phyloP scores from a whole-genome alignment of 2,329 filamentous ascomycete genomes.

The Fusarium aywerte region DNA sequence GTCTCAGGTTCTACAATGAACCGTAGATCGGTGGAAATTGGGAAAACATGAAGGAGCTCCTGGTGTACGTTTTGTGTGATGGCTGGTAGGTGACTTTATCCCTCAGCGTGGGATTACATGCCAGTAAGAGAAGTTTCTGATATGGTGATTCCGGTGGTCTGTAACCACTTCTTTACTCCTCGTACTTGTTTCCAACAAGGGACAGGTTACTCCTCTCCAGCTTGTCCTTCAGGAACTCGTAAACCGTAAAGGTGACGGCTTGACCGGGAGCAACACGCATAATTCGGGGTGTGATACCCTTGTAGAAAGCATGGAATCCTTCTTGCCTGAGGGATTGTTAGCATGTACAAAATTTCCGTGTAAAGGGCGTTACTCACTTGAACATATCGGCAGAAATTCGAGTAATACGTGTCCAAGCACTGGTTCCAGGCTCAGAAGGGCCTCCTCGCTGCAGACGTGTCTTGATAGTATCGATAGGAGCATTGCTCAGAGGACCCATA shows the following conservation, averaged over 20 bases:
- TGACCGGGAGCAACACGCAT: conserved; percentile 98
- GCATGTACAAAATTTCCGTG: neutral
- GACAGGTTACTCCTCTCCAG: conserved; percentile 73
- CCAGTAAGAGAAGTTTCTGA: neutral
- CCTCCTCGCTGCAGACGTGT: conserved; percentile 92
- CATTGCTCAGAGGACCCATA: conserved; percentile 95
- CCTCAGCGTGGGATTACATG: no score
- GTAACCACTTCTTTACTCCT: conserved; percentile 62
- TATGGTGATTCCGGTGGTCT: neutral
- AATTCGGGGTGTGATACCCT: conserved; percentile 96
- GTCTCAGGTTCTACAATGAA: neutral
- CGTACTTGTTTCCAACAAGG: conserved; percentile 71
- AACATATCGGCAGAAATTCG: conserved; percentile 86
- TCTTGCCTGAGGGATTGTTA: conserved; percentile 72
- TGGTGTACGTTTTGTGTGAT: neutral
- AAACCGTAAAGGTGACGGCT: conserved; percentile 80
- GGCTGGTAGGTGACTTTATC: neutral
- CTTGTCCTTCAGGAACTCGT: conserved; percentile 79
- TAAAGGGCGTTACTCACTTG: conserved; percentile 61
- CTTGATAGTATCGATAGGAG: conserved; percentile 99
- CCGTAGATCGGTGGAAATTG: no score
- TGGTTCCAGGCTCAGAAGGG: conserved; percentile 81
- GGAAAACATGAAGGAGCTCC: no score
- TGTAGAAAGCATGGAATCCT: conserved; percentile 95
- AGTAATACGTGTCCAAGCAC: conserved; percentile 81